Evolutionary conservation across 805 yeast species (phyloP), one percentile per base, ranked within the genome.

Genomic region (Candida stauntonica): DNA sequence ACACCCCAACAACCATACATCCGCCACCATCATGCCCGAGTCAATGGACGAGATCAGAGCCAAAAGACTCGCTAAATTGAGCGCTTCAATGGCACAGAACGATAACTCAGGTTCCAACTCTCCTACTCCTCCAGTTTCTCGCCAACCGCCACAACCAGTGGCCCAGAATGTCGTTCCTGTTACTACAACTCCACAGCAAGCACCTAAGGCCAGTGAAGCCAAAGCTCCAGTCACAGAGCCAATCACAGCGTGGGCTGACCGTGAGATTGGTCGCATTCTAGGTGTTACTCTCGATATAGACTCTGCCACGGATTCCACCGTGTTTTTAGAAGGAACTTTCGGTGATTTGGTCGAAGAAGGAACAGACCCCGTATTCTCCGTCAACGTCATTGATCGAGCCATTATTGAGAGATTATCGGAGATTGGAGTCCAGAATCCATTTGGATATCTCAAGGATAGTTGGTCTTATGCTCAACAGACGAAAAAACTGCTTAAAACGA

Each of bases 351-450:
- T 51, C 23, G 55, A 51, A 20, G 46, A 36, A 26, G 35, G 48
- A 4, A 32, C 39, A 18, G 56, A 53, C 8, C 47, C 52, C 1
- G 39, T 43, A 7, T 47, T 54, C 30, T 36, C 40, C 5, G 32
- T 29, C 15, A 39, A 41, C 2, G 28, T 48, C 2, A 53, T 76
- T 24, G 87, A 80, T 46, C 62, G 70, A 7, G 62, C 72, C 3
- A 69, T 78, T 39, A 67, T 79, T 56, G 83, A 79, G 43, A 54
- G 74, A 16, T 58, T 80, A 31, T 68, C 80, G 2, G 84, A 78
- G 40, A 50, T 58, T 26, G 86, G 85, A 1, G 63, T 68, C 13
- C 44, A 54, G 3, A 52, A 67, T 11, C 71, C 82, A 0, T 61
- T 77, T 29, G 64, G 61, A 17, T 80, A 74, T 51, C 58, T 79